Conservation (phyloP, 83 land plant species). For the Picea abies region DNA sequence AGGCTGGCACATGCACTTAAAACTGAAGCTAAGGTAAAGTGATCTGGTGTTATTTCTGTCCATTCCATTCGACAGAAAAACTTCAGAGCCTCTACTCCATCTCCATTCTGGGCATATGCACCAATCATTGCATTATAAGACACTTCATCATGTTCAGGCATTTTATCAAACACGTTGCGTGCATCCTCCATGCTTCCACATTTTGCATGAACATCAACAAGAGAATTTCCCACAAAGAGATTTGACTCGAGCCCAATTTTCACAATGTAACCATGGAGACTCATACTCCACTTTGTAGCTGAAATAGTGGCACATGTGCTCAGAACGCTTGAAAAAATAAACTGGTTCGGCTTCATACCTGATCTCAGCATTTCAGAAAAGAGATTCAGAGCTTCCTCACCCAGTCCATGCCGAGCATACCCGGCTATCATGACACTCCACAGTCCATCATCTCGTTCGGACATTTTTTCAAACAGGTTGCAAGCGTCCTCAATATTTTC, state of each 20-base stretch:
- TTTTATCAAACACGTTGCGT: conserved; percentile 19
- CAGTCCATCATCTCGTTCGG: conserved; percentile 21
- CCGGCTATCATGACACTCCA: conserved; percentile 42
- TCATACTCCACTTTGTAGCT: conserved; percentile 21
- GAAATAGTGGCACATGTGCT: conserved; percentile 40
- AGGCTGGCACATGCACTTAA: conserved; percentile 45
- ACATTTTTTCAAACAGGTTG: background rate
- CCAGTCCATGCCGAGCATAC: conserved; percentile 22
- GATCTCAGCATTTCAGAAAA: conserved; percentile 20
- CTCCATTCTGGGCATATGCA: conserved; percentile 30
- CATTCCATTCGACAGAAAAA: conserved; percentile 46
- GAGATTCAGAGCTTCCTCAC: conserved; percentile 31
- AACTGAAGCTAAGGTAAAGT: conserved; percentile 39
- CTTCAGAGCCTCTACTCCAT: conserved; percentile 39
- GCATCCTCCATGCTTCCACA: conserved; percentile 36
- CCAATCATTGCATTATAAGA: conserved; percentile 52
- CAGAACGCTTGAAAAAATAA: conserved; percentile 35
- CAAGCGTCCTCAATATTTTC: conserved; percentile 31
- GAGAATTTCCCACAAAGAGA: conserved; percentile 40
- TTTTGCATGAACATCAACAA: conserved; percentile 53
- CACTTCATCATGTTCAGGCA: conserved; percentile 32
- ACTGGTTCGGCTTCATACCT: conserved; percentile 23
- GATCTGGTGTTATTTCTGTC: conserved; percentile 40
- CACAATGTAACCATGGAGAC: conserved; percentile 36
- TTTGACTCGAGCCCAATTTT: conserved; percentile 26